Evolutionary conservation across 805 yeast genomes (phyloP), one percentile per base, ranked within the genome.

Genomic region (Pichia kluyveri): DNA sequence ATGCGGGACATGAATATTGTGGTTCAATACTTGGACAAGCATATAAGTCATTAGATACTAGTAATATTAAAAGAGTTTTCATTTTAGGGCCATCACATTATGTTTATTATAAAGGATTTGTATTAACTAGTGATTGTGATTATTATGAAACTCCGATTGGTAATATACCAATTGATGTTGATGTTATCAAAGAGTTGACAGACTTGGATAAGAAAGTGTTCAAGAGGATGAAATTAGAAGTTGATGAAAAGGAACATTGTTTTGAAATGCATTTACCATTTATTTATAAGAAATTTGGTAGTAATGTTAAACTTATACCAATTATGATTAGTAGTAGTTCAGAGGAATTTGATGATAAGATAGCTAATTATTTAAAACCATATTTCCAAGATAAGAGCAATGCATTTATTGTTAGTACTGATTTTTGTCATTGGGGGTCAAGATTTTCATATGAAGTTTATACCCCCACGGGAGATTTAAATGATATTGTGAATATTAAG

Each of bases 261-360:
- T 78, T 93, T 58, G 99, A 93, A 59, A 86, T 93, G 96, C 98
- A 93, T 64, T 75, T 83, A 60, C 96, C 98, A 0, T 82, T 77
- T 51, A 67, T 86, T 9, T 72, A 76, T 56, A 72, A 77, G 50
- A 56, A 59, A 3, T 53, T 59, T 5, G 57, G 60, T 9, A 56
- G 41, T 5, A 54, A 53, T 5, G 52, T 45, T 45, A 63, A 61
- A 34, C 76, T 91, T 8, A 72, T 93, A 2, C 99, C 99, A 0
- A 76, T 93, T 41, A 70, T 91, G 76, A 74, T 93, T 6, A 82
- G 96, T 23, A 79, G 79, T 14, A 68, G 82, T 36, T 76, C 75
- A 46, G 68, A 69, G 15, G 51, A 50, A 3, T 66, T 74, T 41
- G 79, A 77, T 46, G 54, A 60, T 9, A 60, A 65, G 17, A 57